phyloP scores from a whole-genome alignment of 495 filamentous ascomycete species.

The Xylaria acuta region DNA sequence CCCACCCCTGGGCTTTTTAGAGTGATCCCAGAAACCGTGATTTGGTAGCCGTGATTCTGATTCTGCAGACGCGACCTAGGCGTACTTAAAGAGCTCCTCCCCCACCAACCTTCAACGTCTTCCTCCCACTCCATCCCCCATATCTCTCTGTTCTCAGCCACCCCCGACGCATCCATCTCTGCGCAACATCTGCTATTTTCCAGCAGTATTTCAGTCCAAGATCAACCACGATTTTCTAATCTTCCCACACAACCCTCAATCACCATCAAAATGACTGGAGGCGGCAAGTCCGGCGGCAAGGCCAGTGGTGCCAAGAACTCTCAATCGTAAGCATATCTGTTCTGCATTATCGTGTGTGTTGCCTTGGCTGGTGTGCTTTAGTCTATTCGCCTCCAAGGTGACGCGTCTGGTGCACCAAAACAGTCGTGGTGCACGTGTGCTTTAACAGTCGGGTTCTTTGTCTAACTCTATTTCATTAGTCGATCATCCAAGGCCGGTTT shows the following conservation, averaged over 20 bases:
- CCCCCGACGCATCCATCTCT: constrained; percentile 29
- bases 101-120: constrained; percentile 49
- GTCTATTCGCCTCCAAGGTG: neutral
- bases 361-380: constrained; percentile 13
- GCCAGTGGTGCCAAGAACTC: constrained; percentile 95
- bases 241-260: constrained; percentile 41
- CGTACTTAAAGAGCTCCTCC: constrained; percentile 58
- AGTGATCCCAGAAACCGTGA: constrained; percentile 30
- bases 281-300: constrained; percentile 98
- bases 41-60: constrained; percentile 54
- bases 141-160: constrained; percentile 31
- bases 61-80: constrained; percentile 51
- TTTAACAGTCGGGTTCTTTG: neutral
- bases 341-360: constrained; percentile 28
- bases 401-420: constrained; percentile 21
- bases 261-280: constrained; percentile 91
- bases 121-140: constrained; percentile 45
- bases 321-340: constrained; percentile 78
- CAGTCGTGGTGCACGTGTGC: neutral
- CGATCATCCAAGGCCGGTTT: constrained; percentile 99
- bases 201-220: constrained; percentile 30
- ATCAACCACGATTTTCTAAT: constrained; percentile 35
- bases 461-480: constrained; percentile 52
- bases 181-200: constrained; percentile 27
- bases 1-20: constrained; percentile 36